Percentiles rank a stretch among this genome's conserved stretches.
These are phyloP conservation scores for Raffaelea ambrosiae DNA, from an alignment of 2,329 filamentous ascomycete genomes.

Conservation along the genomic window DNA sequence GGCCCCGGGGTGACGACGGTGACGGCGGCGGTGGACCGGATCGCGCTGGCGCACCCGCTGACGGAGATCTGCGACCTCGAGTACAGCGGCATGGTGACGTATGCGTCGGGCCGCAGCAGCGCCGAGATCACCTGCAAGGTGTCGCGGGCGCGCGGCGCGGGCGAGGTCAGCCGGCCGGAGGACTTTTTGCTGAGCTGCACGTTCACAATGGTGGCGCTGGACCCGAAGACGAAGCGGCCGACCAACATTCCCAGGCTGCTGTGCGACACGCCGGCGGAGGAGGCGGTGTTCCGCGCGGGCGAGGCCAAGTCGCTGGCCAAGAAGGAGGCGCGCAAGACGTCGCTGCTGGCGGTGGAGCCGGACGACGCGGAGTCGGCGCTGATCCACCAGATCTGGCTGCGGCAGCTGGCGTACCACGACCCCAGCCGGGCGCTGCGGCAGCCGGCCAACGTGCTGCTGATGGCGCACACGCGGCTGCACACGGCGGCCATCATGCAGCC, in stretches of 20 bases:
- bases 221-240: slow-evolving; percentile 58
- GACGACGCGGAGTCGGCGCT: slow-evolving; percentile 63
- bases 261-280: slow-evolving; percentile 55
- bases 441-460: slow-evolving; percentile 38
- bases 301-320: slow-evolving; percentile 35
- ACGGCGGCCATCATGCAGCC: slow-evolving; percentile 68
- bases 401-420: slow-evolving; percentile 38
- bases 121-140: slow-evolving; percentile 69
- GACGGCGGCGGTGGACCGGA: slow-evolving; percentile 40
- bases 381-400: slow-evolving; percentile 67
- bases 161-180: slow-evolving; percentile 38
- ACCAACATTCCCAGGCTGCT: slow-evolving; percentile 50
- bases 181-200: slow-evolving; percentile 39
- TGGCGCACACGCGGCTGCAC: slow-evolving; percentile 49
- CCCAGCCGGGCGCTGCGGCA: slow-evolving; percentile 22
- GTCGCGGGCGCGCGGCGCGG: slow-evolving; percentile 54
- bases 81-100: slow-evolving; percentile 53
- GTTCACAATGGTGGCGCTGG: slow-evolving; percentile 70
- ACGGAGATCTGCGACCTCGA: slow-evolving; percentile 73
- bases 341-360: slow-evolving; percentile 56
- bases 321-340: slow-evolving; percentile 36
- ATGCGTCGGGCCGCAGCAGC: slow-evolving; percentile 64
- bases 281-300: slow-evolving; percentile 42
- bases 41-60: slow-evolving; percentile 57
- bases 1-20: slow-evolving; percentile 45